A percentile compares a stretch with the other conserved stretches of the same genome.
Evolutionary conservation across 371 early-diverging fungal genomes (phyloP).

Genomic region (Haplosporangium sp.): DNA sequence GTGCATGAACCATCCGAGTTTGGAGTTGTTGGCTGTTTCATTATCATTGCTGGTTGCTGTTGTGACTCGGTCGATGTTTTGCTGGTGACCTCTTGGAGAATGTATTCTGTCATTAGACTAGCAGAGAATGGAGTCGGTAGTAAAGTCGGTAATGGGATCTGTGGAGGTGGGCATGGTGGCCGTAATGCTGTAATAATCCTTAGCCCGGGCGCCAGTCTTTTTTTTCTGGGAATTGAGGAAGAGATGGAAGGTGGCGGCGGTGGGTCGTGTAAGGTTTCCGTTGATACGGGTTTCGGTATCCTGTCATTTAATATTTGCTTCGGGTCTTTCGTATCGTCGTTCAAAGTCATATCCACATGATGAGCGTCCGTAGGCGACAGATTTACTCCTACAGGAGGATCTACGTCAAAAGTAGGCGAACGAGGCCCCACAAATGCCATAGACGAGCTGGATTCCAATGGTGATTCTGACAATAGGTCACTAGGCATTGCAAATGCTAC

Average conservation of each 20-base stretch:
- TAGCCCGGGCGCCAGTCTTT: constrained; percentile 10
- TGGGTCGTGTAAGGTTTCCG: no score
- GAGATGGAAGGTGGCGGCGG: no score
- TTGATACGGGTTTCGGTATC: not conserved
- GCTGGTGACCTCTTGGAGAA: no score
- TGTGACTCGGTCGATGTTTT: not conserved
- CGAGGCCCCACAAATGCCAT: not conserved
- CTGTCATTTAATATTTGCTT: not conserved
- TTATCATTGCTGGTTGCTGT: not conserved
- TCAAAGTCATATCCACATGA: no score
- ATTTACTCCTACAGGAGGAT: no score
- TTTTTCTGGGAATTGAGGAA: not conserved
- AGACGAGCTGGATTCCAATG: not conserved
- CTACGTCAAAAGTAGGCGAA: no score
- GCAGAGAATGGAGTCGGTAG: constrained; percentile 13
- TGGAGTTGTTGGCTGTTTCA: no score
- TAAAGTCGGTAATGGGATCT: constrained; percentile 17
- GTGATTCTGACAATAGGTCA: no score
- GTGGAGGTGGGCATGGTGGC: constrained; percentile 13
- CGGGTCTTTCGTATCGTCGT: no score
- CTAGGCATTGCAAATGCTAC: not conserved
- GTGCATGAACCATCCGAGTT: no score
- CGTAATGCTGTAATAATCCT: constrained; percentile 18
- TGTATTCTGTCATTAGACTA: not conserved
- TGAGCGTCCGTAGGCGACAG: no score